phyloP scores from a whole-genome alignment of 176 grass and related monocot species.

The Hordeum marinum region DNA sequence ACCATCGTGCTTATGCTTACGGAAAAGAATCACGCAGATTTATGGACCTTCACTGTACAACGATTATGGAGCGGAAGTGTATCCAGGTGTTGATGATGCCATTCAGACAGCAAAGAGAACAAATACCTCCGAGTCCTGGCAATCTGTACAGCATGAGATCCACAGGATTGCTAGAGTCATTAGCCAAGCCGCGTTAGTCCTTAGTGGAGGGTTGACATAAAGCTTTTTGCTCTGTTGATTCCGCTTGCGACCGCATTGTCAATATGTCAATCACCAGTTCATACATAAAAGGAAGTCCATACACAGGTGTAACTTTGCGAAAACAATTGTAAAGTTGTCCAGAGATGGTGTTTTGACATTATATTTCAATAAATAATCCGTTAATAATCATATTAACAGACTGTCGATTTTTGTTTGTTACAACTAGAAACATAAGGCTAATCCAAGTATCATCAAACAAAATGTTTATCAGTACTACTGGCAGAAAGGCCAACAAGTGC shows the following conservation, averaged over 20 bases:
- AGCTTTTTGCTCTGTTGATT: not conserved
- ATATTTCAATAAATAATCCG: not conserved
- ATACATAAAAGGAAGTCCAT: not conserved
- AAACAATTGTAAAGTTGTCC: not conserved
- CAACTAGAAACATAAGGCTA: not conserved
- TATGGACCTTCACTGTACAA: constrained; percentile 67
- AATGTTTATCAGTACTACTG: not conserved
- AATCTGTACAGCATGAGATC: constrained; percentile 69
- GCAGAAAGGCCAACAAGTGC: not conserved
- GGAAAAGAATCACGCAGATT: constrained; percentile 34
- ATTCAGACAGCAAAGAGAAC: constrained; percentile 52
- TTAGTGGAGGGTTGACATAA: constrained; percentile 64
- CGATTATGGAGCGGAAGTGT: constrained; percentile 75
- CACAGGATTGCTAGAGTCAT: constrained; percentile 68
- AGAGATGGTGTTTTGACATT: not conserved
- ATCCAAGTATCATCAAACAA: not conserved
- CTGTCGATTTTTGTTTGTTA: not conserved
- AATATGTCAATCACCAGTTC: too few species aligned
- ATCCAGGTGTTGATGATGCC: constrained; percentile 65
- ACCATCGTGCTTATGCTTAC: constrained; percentile 16
- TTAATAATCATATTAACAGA: not conserved
- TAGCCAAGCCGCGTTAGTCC: constrained; percentile 50
- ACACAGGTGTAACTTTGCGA: not conserved
- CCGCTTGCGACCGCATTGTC: not conserved
- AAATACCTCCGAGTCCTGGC: constrained; percentile 49